Base-by-base conservation (phyloP, 768 basidiomycete species). In the Trametes gibbosa region DNA sequence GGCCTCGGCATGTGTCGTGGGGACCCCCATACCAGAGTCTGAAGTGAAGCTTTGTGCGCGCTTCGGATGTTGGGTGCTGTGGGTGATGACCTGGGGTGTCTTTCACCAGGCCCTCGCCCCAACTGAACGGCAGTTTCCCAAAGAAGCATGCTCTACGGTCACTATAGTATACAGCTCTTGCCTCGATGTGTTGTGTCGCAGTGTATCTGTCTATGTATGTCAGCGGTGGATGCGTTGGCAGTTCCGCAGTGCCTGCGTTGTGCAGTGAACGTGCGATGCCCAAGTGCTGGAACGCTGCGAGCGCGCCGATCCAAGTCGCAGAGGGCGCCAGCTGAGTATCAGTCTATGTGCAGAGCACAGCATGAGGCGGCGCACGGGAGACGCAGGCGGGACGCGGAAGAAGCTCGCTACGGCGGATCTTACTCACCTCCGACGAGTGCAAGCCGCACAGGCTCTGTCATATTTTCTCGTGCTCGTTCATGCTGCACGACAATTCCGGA, bases 361-460 rank as follows among this genome's bases (percentile, higher is more conserved):
- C 58, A 52, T 53, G 19, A 3, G 19, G 58, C 42, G 50, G 58
- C 16, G 39, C 21, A 21, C 50, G 42, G 9, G 13, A 54, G 25
- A 27, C 49, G 43, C 53, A 48, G 35, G 19, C 14, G 3, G 19
- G 43, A 24, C 43, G 8, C 19, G 5, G 24, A 21, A 19, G 35
- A n/a, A 40, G 10, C 27, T 53, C 49, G 58, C n/a, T n/a, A n/a
- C n/a, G n/a, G n/a, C 56, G 56, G 61, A 42, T 50, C 52, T 62
- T 62, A 58, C 56, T 62, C 61, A 62, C 51, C 60, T 41, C 55
- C 60, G 50, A 23, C 21, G 27, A 6, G 21, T 8, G n/a, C n/a
- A n/a, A n/a, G n/a, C n/a, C 17, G 25, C 55, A 49, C 55, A 56
- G 55, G 55, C 55, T 56, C 55, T 49, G 55, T 56, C 55, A 56